A percentile compares a stretch with the other conserved stretches of the same genome.
These are phyloP conservation scores for Exutisphaerella laricina DNA, from an alignment of 2,329 filamentous ascomycete species.

Conservation along the genomic window DNA sequence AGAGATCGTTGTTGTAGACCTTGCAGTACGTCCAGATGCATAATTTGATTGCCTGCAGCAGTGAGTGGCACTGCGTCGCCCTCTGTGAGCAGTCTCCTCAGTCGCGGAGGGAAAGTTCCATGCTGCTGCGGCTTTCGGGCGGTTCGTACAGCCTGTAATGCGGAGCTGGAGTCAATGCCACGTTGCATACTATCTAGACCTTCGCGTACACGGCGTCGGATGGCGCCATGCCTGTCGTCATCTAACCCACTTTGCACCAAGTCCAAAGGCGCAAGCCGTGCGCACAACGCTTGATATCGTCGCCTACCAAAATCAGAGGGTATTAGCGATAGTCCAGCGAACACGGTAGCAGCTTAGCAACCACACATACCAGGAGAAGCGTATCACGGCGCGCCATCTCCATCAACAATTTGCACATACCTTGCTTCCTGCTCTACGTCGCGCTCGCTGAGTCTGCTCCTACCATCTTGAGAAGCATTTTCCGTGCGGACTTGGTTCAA, in stretches of 20 bases:
- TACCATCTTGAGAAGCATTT: slow-evolving; percentile 5
- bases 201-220: slow-evolving; percentile 35
- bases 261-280: slow-evolving; percentile 33
- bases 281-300: slow-evolving; percentile 37
- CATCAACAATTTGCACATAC: too few species aligned
- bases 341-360: too few species aligned
- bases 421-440: slow-evolving; percentile 34
- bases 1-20: neutral
- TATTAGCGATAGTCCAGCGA: too few species aligned
- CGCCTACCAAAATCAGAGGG: too few species aligned
- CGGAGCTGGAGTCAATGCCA: too few species aligned
- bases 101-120: slow-evolving; percentile 10
- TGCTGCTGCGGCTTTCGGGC: neutral
- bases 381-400: too few species aligned
- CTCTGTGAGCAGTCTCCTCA: slow-evolving; percentile 21
- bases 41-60: too few species aligned
- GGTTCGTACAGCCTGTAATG: neutral
- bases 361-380: too few species aligned
- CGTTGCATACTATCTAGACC: slow-evolving; percentile 34
- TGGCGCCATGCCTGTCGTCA: slow-evolving; percentile 30
- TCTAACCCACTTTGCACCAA: slow-evolving; percentile 37
- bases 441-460: slow-evolving; percentile 16
- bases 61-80: too few species aligned
- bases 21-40: too few species aligned
- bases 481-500: slow-evolving; percentile 31